Base-by-base conservation (phyloP, 2,329 filamentous ascomycete genomes). In the Fusarium piperis region DNA sequence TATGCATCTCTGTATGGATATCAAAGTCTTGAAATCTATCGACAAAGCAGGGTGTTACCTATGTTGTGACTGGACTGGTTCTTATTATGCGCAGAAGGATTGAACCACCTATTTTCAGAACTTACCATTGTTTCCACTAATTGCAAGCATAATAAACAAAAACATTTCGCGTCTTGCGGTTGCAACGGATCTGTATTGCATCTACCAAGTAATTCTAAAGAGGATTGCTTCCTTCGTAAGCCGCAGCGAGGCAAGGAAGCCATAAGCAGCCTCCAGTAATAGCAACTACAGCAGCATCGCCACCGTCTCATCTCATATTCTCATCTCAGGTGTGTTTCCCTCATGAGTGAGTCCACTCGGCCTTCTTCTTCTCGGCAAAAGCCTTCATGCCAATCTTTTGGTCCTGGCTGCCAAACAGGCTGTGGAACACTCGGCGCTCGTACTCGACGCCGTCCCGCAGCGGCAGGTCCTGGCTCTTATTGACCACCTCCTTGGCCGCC, bases 381-480 rank as follows among this genome's bases (percentile, higher is more conserved):
- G 96, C 96, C 81, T 91, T 91, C 96, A 98, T 91, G 82, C 94
- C 95, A 81, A 98, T 93, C 87, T 98, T 99, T 84, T 99, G 96
- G 82, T 99, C 96, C 84, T 94, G 89, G 80, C 93, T 97, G 23
- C 95, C 96, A 84, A 99, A 99, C 78, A 98, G 79, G 28, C 91
- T 89, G 83, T 99, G 96, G 86, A 99, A 99, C 35, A 98, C 88
- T 59, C 95, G 89, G 79, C 96, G 88, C 88, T 99, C 96, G 83
- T 91, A 98, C 84, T 99, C 96, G 2, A 99, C 93, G 15, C 96
- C 96, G 78, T 98, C 96, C 75, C 93, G 86, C 66, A 99, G 84
- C 4, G 92, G 87, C 74, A 97, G 83, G 77, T 99, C 96, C 86
- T 98, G 95, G 82, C 94, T 97, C 91, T 98, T 98, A 81, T 98